Base-by-base conservation (phyloP, 1,284 basidiomycete genomes). In the Cryptococcus amylolentus region DNA sequence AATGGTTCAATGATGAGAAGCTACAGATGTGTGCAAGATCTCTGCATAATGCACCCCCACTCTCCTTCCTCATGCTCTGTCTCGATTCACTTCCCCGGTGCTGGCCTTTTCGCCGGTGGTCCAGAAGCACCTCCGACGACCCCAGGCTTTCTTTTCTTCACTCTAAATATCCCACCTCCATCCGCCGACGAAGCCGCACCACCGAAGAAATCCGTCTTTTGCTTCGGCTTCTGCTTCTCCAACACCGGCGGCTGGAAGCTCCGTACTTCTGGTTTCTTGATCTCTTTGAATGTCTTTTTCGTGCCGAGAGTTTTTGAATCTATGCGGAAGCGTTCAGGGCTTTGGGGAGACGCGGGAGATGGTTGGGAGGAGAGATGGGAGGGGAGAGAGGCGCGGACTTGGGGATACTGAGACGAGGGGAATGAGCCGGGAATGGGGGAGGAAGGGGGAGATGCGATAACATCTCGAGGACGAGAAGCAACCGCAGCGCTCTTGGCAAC, bases 381-480 rank as follows among this genome's bases (percentile, higher is more conserved):
- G 14, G 62, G 63, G 4, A 67, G 50, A 14, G 57, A 28, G 28
- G 53, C 37, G 27, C 62, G 49, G 13, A 55, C 42, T 38, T 43
- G 45, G 0, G 54, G 27, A 13, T 16, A 26, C 37, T 62, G 48
- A 13, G 51, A 49, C 20, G 63, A 56, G 3, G 49, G 64, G 42
- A 55, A 66, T 27, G 58, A 61, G 4, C 62, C 64, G 13, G 62
- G 61, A 26, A 67, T 61, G 18, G 53, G 49, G 4, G 54, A 51
- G 13, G 52, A 47, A 7, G 53, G 51, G 20, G 56, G 45, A 31
- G 46, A 47, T 23, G 20, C 18, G n/a, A 26, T 20, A 13, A 10
- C 27, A 13, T 48, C 13, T 12, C 35, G 50, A n/a, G 18, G n/a
- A 13, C 16, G 23, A 14, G 48, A 40, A 13, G 13, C 18, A 31